Evolutionary conservation across 257 asterid species (phyloP), one percentile per base, ranked within the genome.

Genomic region (Voacanga thouarsii): DNA sequence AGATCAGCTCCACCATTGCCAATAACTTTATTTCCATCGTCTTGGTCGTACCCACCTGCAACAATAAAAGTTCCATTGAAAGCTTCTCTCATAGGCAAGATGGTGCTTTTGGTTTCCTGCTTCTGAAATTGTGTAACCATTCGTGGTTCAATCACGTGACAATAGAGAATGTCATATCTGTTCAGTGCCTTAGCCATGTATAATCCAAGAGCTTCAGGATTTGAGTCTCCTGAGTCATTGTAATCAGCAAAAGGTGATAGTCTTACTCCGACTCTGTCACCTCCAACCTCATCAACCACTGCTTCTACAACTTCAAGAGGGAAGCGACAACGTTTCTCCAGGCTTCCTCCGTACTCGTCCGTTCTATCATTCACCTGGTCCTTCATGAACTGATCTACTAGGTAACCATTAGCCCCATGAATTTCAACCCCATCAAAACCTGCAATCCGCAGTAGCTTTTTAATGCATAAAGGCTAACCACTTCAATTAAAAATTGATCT

Each of bases 381-480:
- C 84, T 93, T 93, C 74, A 91, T 9, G 72, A 93, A 91, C 80
- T 93, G 94, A 70, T 93, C 97, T 16, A 91, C 80, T 33, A 89
- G 88, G 37, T 83, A 93, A 33, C 97, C 96, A 16, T 89, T 88
- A 12, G 94, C 97, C 3, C 94, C 96, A 3, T 91, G 97, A 77
- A 91, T 80, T 86, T 93, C 96, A 33, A 93, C 82, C 72, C 98
- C 97, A 67, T 93, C 97, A 33, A 93, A 90, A 37, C 94, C 97
- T 91, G 84, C 12, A 53, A 64, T 18, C 37, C 9, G 9, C 47
- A 43, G 47, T 43, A 33, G 2, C 47, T 43, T 7, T 43, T 43
- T 7, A 43, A 33, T 33, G 37, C 37, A 33, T 33, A 33, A 33
- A 33, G 37, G 37, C 37, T 33, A 33, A 33, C 1, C 37, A 33